Conservation (phyloP, 257 asterid genomes). For the Jacaranda mimosifolia region DNA sequence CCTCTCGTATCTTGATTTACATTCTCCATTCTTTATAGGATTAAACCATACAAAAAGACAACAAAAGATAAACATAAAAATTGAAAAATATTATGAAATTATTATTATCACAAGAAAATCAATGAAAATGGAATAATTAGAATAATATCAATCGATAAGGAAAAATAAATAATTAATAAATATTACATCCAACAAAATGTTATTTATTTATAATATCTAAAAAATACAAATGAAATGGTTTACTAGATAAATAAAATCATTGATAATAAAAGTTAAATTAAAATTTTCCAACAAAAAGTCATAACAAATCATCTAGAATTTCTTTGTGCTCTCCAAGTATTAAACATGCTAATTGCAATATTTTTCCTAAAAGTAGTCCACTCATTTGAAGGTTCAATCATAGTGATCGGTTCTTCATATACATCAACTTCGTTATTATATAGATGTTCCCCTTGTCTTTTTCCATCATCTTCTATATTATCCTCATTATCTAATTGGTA, state of each 20-base stretch:
- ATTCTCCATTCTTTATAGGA: background rate
- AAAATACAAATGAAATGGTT: too few relatives aligned
- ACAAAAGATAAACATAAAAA: background rate
- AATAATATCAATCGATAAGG: background rate
- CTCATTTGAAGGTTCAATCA: background rate
- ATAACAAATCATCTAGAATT: background rate
- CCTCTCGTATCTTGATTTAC: background rate
- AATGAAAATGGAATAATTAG: too few relatives aligned
- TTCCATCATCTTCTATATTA: background rate
- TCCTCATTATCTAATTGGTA: background rate
- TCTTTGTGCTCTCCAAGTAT: background rate
- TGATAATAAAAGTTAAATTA: too few relatives aligned
- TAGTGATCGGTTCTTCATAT: background rate
- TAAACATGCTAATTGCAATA: background rate
- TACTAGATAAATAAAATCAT: too few relatives aligned
- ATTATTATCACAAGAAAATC: too few relatives aligned
- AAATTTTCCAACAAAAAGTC: background rate
- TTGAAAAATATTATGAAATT: background rate
- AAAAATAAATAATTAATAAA: background rate
- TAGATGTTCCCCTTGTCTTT: background rate
- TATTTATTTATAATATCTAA: too few relatives aligned
- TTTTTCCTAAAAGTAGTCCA: background rate
- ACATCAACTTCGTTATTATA: background rate
- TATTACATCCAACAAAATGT: background rate
- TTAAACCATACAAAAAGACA: background rate